Base-by-base conservation (phyloP, 2,329 filamentous ascomycete species). In the Alternaria novae-zelandiae region DNA sequence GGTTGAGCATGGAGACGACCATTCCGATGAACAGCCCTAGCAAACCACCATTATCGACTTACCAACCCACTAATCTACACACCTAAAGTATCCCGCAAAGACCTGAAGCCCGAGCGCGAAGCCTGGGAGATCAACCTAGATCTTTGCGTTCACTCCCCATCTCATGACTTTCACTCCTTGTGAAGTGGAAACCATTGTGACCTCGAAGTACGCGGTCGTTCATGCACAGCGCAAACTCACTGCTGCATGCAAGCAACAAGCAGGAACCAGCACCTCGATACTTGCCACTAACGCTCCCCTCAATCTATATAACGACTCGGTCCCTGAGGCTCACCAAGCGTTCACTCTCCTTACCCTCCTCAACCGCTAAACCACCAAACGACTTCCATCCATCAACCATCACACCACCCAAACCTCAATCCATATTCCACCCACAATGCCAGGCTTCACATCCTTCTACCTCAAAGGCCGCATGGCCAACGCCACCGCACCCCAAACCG, bases 401-500 rank as follows among this genome's bases (percentile, higher is more conserved):
- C 11, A 2, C 6, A 46, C 6, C 12, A 9, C 8, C 12, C 25
- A 54, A 28, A 11, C 12, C 5, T 26, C 17, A 21, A 41, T 5
- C 12, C 43, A 17, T 9, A 9, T 11, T 11, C 25, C 46, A 20
- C 10, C 20, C 55, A 51, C 15, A 15, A 58, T 58, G 55, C 55
- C 55, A 51, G 45, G 55, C 45, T 58, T 58, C 25, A 58, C 26
- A 20, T 58, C 55, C 45, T 50, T 58, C 45, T 45, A 51, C 28
- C 30, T 51, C 21, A 23, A 41, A 17, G 28, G 47, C 28, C 17
- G 20, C 20, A 36, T 20, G 21, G 11, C 13, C 55, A 17, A 13
- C 23, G 13, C 10, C 45, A 15, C 30, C 26, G 20, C 51, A 11
- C 51, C 51, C 10, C 30, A 20, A 20, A 12, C 28, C n/a, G 32